These are phyloP conservation scores for Falciphora oryzae DNA, from an alignment of 2,329 filamentous ascomycete genomes.

Conservation along the genomic window DNA sequence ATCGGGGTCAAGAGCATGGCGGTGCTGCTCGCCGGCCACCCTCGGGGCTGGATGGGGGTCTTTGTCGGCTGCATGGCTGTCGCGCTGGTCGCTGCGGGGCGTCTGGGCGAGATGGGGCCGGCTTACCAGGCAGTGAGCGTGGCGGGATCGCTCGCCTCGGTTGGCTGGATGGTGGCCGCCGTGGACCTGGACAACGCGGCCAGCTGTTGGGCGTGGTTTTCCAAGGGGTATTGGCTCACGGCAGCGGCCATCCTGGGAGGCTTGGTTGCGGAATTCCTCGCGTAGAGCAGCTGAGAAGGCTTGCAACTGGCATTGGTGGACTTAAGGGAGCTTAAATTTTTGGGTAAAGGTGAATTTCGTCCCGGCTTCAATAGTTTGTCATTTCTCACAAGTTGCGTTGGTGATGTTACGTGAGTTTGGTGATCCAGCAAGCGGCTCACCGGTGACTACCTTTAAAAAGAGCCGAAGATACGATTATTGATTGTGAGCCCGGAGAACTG, in stretches of 20 bases:
- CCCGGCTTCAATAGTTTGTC: too few species aligned
- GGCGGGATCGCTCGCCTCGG: neutral
- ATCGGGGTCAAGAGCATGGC: slow-evolving; percentile 4
- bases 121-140: neutral
- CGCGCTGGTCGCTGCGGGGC: neutral
- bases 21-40: slow-evolving; percentile 1
- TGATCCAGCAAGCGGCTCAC: too few species aligned
- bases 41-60: neutral
- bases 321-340: too few species aligned
- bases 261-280: neutral
- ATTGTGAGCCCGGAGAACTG: too few species aligned
- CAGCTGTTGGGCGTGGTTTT: slow-evolving; percentile 3
- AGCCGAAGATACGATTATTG: too few species aligned
- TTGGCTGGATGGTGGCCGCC: neutral
- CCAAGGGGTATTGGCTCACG: neutral
- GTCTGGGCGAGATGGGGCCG: neutral
- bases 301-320: too few species aligned
- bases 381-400: too few species aligned
- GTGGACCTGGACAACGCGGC: neutral
- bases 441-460: too few species aligned
- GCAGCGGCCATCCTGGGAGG: neutral
- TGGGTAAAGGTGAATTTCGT: too few species aligned
- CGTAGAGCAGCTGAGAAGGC: too few species aligned
- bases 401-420: too few species aligned
- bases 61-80: neutral